phyloP scores from a whole-genome alignment of 2,329 filamentous ascomycete genomes.

The Talaromyces sp. region DNA sequence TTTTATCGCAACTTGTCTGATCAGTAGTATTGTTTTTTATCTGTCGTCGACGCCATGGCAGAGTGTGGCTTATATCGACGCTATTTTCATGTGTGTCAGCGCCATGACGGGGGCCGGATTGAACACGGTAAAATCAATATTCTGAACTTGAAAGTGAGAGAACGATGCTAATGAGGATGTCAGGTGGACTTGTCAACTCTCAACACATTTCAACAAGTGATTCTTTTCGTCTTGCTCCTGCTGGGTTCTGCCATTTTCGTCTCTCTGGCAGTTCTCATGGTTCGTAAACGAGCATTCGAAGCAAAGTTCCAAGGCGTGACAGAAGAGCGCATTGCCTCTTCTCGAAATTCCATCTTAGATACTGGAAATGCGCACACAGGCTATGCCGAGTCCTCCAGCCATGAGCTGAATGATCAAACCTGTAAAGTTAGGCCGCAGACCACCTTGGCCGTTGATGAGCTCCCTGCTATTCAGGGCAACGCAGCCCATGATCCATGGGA shows the following conservation, averaged over 20 bases:
- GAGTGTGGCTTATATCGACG: slow-evolving; percentile 63
- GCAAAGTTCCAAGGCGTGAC: slow-evolving; percentile 60
- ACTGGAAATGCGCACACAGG: background rate
- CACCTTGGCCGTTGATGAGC: slow-evolving; percentile 1
- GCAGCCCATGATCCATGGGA: slow-evolving; percentile 28
- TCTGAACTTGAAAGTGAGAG: slow-evolving; percentile 26
- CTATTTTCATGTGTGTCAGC: slow-evolving; percentile 67
- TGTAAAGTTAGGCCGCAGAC: slow-evolving; percentile 4
- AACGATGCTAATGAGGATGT: slow-evolving; percentile 3
- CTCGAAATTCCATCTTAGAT: slow-evolving; percentile 14
- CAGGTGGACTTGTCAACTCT: slow-evolving; percentile 57
- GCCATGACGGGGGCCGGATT: slow-evolving; percentile 70
- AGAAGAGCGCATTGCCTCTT: slow-evolving; percentile 29
- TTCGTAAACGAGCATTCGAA: slow-evolving; percentile 65
- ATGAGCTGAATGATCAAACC: slow-evolving; percentile 1
- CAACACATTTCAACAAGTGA: slow-evolving; percentile 68
- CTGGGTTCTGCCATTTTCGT: slow-evolving; percentile 70
- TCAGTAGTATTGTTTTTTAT: slow-evolving; percentile 64
- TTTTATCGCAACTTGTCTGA: slow-evolving; percentile 60
- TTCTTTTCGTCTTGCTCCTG: slow-evolving; percentile 67
- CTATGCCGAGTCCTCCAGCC: background rate
- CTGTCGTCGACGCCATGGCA: slow-evolving; percentile 53
- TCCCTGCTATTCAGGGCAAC: slow-evolving; percentile 1
- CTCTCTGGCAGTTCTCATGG: slow-evolving; percentile 64
- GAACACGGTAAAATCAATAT: slow-evolving; percentile 55